Evolutionary conservation across 352 stramenopile species (phyloP).

Genomic region (Pythium pectinolyticum): DNA sequence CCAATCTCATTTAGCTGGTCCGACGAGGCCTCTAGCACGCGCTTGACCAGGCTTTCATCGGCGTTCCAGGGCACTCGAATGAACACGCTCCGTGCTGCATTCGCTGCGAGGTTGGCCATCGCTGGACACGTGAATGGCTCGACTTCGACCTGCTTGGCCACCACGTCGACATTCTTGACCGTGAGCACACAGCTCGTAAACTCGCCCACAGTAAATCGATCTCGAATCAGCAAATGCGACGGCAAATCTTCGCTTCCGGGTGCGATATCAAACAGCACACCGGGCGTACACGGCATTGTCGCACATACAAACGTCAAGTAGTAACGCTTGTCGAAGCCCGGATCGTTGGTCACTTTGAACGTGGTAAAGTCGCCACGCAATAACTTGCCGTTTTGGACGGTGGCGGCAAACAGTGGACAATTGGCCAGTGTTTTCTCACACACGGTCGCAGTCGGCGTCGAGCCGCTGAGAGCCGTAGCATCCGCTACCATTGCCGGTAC

Average conservation of each 20-base stretch:
- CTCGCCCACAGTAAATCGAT: slow-evolving; percentile 56
- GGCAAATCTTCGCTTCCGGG: slow-evolving; percentile 32
- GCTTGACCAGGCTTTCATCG: slow-evolving; percentile 43
- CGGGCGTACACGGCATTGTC: slow-evolving; percentile 26
- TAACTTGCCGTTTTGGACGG: slow-evolving; percentile 64
- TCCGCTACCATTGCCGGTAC: slow-evolving; percentile 79
- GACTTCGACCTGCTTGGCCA: slow-evolving; percentile 38
- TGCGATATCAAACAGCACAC: slow-evolving; percentile 30
- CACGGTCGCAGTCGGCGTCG: slow-evolving; percentile 32
- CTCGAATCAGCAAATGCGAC: slow-evolving; percentile 35
- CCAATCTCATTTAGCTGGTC: slow-evolving; percentile 39
- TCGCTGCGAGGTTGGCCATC: slow-evolving; percentile 26
- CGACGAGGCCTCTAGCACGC: slow-evolving; percentile 55
- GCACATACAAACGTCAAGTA: slow-evolving; percentile 37
- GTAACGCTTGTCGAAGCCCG: slow-evolving; percentile 49
- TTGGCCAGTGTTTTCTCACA: slow-evolving; percentile 29
- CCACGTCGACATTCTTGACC: slow-evolving; percentile 32
- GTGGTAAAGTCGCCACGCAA: slow-evolving; percentile 87
- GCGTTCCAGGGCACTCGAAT: slow-evolving; percentile 73
- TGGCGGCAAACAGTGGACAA: slow-evolving; percentile 17
- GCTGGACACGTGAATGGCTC: slow-evolving; percentile 28
- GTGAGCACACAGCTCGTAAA: slow-evolving; percentile 61
- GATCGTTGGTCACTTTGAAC: slow-evolving; percentile 84
- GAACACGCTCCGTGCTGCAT: slow-evolving; percentile 24
- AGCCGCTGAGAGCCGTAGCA: slow-evolving; percentile 32